Base-by-base conservation (phyloP, 768 basidiomycete genomes). In the Dentipellis sp. region DNA sequence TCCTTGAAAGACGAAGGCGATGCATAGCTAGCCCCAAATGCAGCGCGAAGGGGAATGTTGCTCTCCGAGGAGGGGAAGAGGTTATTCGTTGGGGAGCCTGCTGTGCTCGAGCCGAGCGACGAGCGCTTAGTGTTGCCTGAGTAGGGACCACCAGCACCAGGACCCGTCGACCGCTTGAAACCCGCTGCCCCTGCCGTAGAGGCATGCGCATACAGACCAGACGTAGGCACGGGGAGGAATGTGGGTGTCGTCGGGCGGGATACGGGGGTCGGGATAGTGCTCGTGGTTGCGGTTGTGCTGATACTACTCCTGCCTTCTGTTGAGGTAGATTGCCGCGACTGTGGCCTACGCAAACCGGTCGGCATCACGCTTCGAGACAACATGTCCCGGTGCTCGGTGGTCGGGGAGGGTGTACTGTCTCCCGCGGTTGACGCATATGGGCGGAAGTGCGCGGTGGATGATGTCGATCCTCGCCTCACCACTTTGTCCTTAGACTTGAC, bases 221-320 rank as follows among this genome's bases (percentile, higher is more conserved):
- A 69, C 22, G 80, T 76, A 2, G 88, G 84, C 34, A 88, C 61
- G n/a, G 88, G 88, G 22, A 91, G 74, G 63, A 86, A 84, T 16
- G 87, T 88, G 9, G 88, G 88, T 21, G 88, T 88, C 19, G 83
- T 68, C 9, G 88, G 88, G 2, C 88, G 81, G 39, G 86, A 87
- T 4, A 76, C 71, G 16, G 86, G 79, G 4, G 85, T 82, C 10
- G 83, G 77, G 50, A 88, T 79, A 10, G 84, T 80, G 59, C 80
- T 83, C 17, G 78, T 69, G 29, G 77, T 79, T 38, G 84, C 78
- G 19, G 78, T 76, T 2, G 78, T 78, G 55, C 78, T 77, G 56
- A 74, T 68, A 53, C 70, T 71, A 35, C 70, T 71, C 36, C 72
- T 60, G 1, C 71, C 70, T 37, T 73, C 73, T 16, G 68, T 82